A percentile compares a stretch with the other conserved stretches of the same genome.
Conservation (phyloP, 2,329 filamentous ascomycete species). For the Pyrenochaeta sp. region DNA sequence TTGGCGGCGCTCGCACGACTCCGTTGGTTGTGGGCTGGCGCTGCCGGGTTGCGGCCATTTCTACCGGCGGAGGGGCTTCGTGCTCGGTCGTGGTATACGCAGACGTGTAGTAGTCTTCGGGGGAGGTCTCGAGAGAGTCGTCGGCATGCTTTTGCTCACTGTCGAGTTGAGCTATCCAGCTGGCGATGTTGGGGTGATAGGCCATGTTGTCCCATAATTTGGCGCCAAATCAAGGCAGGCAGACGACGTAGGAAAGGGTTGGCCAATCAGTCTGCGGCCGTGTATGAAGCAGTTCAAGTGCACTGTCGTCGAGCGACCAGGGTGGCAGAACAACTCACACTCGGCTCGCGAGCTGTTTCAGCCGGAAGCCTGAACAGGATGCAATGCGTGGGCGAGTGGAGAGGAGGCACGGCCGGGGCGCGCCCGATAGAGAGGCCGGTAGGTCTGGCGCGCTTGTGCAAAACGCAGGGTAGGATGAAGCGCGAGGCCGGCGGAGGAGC, state of each 20-base stretch:
- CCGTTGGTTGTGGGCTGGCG: constrained; percentile 42
- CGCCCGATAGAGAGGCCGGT: background rate
- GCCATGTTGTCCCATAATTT: constrained; percentile 24
- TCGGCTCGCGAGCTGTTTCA: constrained; percentile 29
- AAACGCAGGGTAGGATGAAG: constrained; percentile 3
- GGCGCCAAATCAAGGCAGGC: constrained; percentile 20
- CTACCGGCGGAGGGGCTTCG: constrained; percentile 21
- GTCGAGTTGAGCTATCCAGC: constrained; percentile 33
- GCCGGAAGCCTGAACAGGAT: constrained; percentile 21
- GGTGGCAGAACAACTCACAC: constrained; percentile 41
- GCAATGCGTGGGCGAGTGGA: constrained; percentile 16
- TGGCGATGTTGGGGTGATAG: constrained; percentile 18
- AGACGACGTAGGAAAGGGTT: constrained; percentile 12
- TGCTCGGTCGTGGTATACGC: constrained; percentile 27
- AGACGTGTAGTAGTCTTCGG: constrained; percentile 45
- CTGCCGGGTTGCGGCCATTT: constrained; percentile 25
- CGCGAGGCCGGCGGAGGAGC: background rate
- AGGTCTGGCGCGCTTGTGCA: background rate
- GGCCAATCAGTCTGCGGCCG: constrained; percentile 30
- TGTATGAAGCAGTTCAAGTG: constrained; percentile 28
- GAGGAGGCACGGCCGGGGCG: background rate
- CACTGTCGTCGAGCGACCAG: constrained; percentile 35
- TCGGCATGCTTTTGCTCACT: constrained; percentile 28
- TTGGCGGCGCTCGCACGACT: constrained; percentile 31
- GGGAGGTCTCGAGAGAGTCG: constrained; percentile 29